Base-by-base conservation (phyloP, 148 eudicot genomes). In the Rhododendron williamsianum region DNA sequence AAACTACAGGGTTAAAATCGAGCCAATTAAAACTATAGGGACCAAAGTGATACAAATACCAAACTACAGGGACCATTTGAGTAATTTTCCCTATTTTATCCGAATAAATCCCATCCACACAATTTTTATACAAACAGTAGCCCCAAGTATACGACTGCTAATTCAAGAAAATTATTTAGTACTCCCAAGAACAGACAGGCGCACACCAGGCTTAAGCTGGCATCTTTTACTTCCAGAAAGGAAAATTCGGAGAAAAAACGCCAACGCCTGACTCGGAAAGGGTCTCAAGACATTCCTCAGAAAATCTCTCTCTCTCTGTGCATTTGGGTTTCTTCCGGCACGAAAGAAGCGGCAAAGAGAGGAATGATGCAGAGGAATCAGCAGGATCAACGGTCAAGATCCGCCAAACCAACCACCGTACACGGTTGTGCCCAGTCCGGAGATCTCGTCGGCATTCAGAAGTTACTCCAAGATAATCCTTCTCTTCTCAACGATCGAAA, bases 341-440 rank as follows among this genome's bases (percentile, higher is more conserved):
- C 7, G 8, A 41, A 1, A 41, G 45, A 41, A 41, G 45, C 45
- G 45, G 45, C 45, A 7, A 41, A 18, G 54, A 85, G 58, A 63
- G 73, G 51, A 86, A 86, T 78, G 84, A 94, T 93, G 96, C 94
- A 90, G 88, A 90, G 90, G 88, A 56, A 83, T 13, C 88, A 86
- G 82, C 88, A 88, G 83, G 90, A 89, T 86, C 94, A 87, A 77
- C 89, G 93, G 58, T 78, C 94, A 51, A 97, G 93, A 91, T 90
- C 93, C 49, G 92, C 91, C 60, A 92, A 89, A 85, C 93, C 94
- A 0, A 89, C 81, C 27, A 97, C 98, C 77, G 88, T 97, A 18
- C 99, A 97, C 81, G 94, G 92, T 30, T 90, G 35, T 76, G 98
- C 99, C 49, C 96, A 97, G 87, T 93, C 92, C 38, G 99, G 99